A percentile compares a stretch with the other conserved stretches of the same genome.
Conservation (phyloP, 2,329 filamentous ascomycete species). For the Alternaria panax region DNA sequence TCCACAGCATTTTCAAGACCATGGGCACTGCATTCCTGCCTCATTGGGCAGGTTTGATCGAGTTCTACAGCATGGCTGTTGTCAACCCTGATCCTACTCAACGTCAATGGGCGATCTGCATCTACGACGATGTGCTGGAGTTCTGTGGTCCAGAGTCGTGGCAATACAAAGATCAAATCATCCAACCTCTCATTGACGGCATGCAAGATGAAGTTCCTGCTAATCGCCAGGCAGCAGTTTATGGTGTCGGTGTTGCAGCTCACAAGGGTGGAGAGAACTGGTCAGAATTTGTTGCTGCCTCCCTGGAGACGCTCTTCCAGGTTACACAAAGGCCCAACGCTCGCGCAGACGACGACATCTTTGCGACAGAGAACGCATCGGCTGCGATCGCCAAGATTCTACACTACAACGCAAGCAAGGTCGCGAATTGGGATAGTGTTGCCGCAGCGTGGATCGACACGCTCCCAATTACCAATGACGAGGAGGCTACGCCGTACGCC, state of each 20-base stretch:
- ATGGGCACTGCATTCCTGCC: conserved; percentile 84
- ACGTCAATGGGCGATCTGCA: conserved; percentile 98
- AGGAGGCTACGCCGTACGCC: conserved; percentile 95
- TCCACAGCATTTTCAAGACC: conserved; percentile 98
- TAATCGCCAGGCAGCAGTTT: conserved; percentile 93
- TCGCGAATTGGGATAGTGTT: conserved; percentile 77
- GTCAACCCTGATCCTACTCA: conserved; percentile 84
- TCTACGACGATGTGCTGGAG: conserved; percentile 97
- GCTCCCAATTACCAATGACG: conserved; percentile 89
- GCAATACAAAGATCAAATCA: conserved; percentile 84
- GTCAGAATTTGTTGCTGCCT: conserved; percentile 84
- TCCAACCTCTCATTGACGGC: conserved; percentile 84
- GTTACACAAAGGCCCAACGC: conserved; percentile 82
- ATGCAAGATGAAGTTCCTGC: conserved; percentile 86
- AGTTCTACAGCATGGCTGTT: conserved; percentile 86
- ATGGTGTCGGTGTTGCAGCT: conserved; percentile 93
- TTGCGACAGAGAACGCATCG: conserved; percentile 96
- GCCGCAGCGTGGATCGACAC: conserved; percentile 89
- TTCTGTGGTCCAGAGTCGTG: conserved; percentile 92
- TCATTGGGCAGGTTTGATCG: conserved; percentile 84
- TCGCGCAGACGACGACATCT: conserved; percentile 90
- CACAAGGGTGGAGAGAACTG: conserved; percentile 88
- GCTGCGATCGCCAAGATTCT: conserved; percentile 97
- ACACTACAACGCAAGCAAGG: conserved; percentile 82
- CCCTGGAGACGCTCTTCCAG: conserved; percentile 83